Percentiles rank a stretch among this genome's conserved stretches.
These are phyloP conservation scores for Gyrodon lividus DNA, from an alignment of 768 basidiomycete genomes.

Conservation along the genomic window DNA sequence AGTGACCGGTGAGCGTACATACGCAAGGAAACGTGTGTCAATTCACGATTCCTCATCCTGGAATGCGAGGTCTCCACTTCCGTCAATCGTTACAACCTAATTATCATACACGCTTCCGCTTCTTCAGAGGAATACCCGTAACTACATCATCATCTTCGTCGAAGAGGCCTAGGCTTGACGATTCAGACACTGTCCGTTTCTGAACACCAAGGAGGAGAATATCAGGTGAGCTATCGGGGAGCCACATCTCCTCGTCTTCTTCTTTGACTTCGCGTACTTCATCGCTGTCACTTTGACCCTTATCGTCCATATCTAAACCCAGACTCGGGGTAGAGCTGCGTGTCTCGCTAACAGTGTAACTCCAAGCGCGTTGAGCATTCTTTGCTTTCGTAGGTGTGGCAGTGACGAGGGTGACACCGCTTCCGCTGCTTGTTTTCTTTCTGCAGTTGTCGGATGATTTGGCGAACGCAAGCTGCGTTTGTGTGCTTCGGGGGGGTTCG, in stretches of 20 bases:
- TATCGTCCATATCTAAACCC: background rate
- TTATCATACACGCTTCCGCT: conserved; percentile 20
- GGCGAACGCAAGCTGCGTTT: conserved; percentile 13
- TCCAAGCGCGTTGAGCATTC: conserved; percentile 6
- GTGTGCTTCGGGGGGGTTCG: conserved; percentile 9
- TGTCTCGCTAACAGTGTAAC: conserved; percentile 7
- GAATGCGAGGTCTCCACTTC: too few relatives aligned
- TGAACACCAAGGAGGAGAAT: conserved; percentile 32
- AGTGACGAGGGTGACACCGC: conserved; percentile 43
- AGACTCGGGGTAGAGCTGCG: conserved; percentile 7
- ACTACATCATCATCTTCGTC: conserved; percentile 14
- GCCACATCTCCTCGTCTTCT: conserved; percentile 41
- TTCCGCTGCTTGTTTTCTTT: conserved; percentile 8
- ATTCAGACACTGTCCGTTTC: conserved; percentile 26
- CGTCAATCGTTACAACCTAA: background rate
- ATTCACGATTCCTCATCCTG: too few relatives aligned
- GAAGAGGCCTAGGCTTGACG: conserved; percentile 22
- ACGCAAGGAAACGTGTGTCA: too few relatives aligned
- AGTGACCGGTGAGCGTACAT: too few relatives aligned
- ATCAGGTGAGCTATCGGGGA: conserved; percentile 43
- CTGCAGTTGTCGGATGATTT: conserved; percentile 14
- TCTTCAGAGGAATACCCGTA: conserved; percentile 24
- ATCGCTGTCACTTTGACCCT: conserved; percentile 6
- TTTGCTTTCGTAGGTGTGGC: conserved; percentile 51
- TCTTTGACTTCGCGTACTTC: conserved; percentile 7